These are phyloP conservation scores for Dichomitus squalens DNA, from an alignment of 1,284 basidiomycete genomes.

Conservation along the genomic window DNA sequence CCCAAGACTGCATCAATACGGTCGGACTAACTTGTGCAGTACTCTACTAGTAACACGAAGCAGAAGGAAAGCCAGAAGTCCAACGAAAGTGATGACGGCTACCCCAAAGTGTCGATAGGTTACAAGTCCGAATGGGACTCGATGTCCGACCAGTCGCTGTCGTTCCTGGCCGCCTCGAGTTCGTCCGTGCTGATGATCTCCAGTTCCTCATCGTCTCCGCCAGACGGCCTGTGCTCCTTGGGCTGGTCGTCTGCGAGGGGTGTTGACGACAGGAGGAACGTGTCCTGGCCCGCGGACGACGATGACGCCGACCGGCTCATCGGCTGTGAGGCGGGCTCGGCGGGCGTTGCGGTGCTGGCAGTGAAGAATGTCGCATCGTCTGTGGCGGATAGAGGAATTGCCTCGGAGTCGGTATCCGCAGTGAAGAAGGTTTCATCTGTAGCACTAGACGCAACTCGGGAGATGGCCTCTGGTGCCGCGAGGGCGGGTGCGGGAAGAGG, in stretches of 20 bases:
- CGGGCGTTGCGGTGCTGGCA: neutral
- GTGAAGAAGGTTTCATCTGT: neutral
- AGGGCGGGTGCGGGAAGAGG: neutral
- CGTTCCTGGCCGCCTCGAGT: conserved; percentile 14
- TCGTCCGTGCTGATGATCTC: conserved; percentile 24
- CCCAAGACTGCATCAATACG: too few species aligned
- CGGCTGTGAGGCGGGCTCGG: too few species aligned
- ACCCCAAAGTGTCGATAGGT: too few species aligned
- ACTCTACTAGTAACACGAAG: too few species aligned
- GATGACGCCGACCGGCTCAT: neutral
- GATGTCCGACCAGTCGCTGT: conserved; percentile 24
- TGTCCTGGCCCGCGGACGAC: conserved; percentile 1
- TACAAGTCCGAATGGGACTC: conserved; percentile 4
- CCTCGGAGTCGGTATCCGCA: neutral
- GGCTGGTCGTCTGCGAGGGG: conserved; percentile 15
- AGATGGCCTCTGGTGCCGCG: neutral
- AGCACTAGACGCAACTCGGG: neutral
- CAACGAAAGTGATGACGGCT: too few species aligned
- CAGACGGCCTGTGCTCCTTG: neutral
- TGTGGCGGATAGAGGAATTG: neutral
- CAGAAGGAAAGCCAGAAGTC: too few species aligned
- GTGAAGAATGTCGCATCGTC: neutral
- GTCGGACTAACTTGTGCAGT: too few species aligned
- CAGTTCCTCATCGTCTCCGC: conserved; percentile 13
- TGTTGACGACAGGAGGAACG: conserved; percentile 19